Evolutionary conservation across 345 rosid species (phyloP).

Genomic region (Rubroshorea leprosula): DNA sequence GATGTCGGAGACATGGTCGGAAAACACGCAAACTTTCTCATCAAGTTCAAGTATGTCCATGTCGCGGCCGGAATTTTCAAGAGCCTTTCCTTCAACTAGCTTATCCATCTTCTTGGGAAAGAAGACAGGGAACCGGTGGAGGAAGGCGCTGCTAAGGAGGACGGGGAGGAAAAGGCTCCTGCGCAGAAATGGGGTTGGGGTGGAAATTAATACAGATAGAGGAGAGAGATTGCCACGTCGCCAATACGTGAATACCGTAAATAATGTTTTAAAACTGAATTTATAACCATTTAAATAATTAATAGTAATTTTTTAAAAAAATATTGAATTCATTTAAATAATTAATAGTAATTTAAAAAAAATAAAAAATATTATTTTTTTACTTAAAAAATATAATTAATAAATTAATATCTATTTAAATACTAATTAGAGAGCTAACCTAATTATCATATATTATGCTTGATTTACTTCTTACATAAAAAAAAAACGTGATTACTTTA

Average conservation of each 20-base stretch:
- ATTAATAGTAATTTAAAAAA: too few species aligned
- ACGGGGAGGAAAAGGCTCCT: background rate
- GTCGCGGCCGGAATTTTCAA: conserved; percentile 1
- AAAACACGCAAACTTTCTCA: conserved; percentile 24
- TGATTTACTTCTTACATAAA: too few species aligned
- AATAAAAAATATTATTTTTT: too few species aligned
- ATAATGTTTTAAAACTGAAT: too few species aligned
- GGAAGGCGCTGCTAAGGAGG: background rate
- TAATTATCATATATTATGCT: too few species aligned
- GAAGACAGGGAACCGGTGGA: background rate
- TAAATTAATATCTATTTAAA: too few species aligned
- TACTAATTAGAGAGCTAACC: too few species aligned
- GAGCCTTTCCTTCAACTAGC: conserved; percentile 25
- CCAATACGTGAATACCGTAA: background rate
- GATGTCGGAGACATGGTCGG: conserved; percentile 13
- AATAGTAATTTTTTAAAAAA: too few species aligned
- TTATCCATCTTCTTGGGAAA: conserved; percentile 15
- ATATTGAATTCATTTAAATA: too few species aligned
- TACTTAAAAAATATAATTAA: too few species aligned
- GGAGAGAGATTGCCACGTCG: background rate
- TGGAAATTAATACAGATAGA: background rate
- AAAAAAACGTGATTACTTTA: too few species aligned
- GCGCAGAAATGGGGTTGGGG: background rate
- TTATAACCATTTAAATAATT: too few species aligned
- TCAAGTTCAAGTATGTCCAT: conserved; percentile 33